These are phyloP conservation scores for Linnemannia elongata DNA, from an alignment of 192 early-diverging fungal genomes.

Conservation along the genomic window DNA sequence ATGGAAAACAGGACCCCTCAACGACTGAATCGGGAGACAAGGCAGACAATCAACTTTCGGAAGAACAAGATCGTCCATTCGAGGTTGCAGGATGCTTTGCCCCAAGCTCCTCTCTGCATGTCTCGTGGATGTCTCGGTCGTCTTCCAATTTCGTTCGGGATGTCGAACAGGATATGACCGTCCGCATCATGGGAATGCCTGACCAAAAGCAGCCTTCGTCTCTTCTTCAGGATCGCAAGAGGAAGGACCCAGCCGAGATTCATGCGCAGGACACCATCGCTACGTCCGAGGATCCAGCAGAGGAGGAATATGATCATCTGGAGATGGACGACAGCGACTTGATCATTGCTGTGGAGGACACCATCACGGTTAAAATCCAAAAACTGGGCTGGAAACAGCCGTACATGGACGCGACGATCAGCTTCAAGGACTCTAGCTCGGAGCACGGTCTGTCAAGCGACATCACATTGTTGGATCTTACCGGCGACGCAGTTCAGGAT, in stretches of 20 bases:
- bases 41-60: not conserved
- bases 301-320: conserved; percentile 40
- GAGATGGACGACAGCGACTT: conserved; percentile 51
- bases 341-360: conserved; percentile 22
- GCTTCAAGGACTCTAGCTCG: not conserved
- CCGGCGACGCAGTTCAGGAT: conserved; percentile 30
- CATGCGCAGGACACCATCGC: conserved; percentile 10
- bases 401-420: conserved; percentile 29
- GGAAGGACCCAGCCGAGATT: conserved; percentile 50
- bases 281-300: conserved; percentile 17
- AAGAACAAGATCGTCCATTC: not conserved
- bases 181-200: conserved; percentile 36
- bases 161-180: conserved; percentile 39
- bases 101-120: conserved; percentile 38
- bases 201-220: conserved; percentile 42
- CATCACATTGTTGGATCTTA: conserved; percentile 22
- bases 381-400: conserved; percentile 49
- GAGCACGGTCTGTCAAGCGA: conserved; percentile 17
- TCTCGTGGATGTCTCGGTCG: conserved; percentile 41
- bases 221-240: conserved; percentile 35
- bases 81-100: conserved; percentile 47
- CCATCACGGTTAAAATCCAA: conserved; percentile 18
- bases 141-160: conserved; percentile 27
- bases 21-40: not conserved
- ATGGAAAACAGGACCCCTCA: not conserved